phyloP scores from a whole-genome alignment of 2,329 filamentous ascomycete genomes.

The Geosmithia morbida region DNA sequence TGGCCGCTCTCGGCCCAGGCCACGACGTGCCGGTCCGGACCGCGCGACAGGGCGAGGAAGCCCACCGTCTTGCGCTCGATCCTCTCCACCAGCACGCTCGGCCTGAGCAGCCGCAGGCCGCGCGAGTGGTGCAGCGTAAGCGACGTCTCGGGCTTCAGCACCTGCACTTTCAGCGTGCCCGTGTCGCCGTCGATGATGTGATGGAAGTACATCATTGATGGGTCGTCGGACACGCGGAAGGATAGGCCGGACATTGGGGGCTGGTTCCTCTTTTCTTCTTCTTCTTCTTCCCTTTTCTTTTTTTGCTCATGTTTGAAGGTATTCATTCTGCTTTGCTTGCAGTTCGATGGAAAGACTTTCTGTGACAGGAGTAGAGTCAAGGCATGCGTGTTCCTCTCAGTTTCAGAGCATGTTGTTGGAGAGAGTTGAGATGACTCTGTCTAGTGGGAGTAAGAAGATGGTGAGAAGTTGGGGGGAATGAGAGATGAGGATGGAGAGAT shows the following conservation, averaged over 20 bases:
- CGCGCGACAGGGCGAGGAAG: slow-evolving; percentile 12
- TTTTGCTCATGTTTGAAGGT: no score
- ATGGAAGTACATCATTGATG: slow-evolving; percentile 13
- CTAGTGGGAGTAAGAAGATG: no score
- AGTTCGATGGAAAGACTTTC: no score
- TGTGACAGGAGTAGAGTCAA: no score
- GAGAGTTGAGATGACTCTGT: no score
- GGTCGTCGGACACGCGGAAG: neutral
- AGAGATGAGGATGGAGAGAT: neutral
- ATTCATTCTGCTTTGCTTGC: no score
- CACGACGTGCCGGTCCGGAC: slow-evolving; percentile 10
- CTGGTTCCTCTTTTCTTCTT: no score
- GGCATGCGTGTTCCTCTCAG: no score
- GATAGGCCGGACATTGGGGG: neutral
- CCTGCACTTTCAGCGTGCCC: slow-evolving; percentile 12
- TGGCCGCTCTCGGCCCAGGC: slow-evolving; percentile 19
- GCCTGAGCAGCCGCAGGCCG: slow-evolving; percentile 2
- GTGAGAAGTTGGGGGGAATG: neutral
- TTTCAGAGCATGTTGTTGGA: no score
- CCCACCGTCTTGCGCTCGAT: slow-evolving; percentile 16
- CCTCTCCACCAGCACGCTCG: slow-evolving; percentile 1
- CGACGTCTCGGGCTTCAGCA: slow-evolving; percentile 16
- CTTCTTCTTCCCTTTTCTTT: no score
- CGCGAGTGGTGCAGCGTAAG: slow-evolving; percentile 14
- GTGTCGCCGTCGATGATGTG: slow-evolving; percentile 11